A percentile compares a stretch with the other conserved stretches of the same genome.
Conservation (phyloP, 306 rosid species). For the Coriaria nepalensis region DNA sequence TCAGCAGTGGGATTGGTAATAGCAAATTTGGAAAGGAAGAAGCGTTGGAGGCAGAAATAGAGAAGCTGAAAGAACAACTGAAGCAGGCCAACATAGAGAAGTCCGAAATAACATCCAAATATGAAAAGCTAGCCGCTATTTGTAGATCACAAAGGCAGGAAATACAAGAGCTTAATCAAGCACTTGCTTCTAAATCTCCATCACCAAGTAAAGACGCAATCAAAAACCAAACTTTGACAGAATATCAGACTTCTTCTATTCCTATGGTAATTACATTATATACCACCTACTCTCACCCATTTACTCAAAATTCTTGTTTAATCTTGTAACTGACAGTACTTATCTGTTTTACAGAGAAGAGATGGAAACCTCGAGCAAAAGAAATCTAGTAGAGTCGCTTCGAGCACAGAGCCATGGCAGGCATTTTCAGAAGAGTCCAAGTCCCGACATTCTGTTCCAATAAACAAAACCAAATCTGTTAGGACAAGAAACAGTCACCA, state of each 20-base stretch:
- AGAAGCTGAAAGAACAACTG: constrained; percentile 65
- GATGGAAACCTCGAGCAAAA: constrained; percentile 24
- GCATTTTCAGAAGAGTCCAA: constrained; percentile 57
- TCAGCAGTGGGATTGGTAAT: constrained; percentile 30
- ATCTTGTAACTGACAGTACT: constrained; percentile 3
- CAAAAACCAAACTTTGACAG: constrained; percentile 32
- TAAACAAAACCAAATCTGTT: constrained; percentile 44
- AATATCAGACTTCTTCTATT: constrained; percentile 28
- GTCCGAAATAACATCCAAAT: constrained; percentile 79
- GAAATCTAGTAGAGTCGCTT: constrained; percentile 35
- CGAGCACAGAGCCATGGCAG: constrained; percentile 60
- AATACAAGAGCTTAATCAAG: constrained; percentile 85
- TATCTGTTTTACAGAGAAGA: no score
- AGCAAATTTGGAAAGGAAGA: constrained; percentile 45
- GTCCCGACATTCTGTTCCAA: constrained; percentile 26
- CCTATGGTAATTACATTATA: constrained; percentile 24
- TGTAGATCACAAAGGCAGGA: constrained; percentile 96
- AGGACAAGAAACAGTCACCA: constrained; percentile 51
- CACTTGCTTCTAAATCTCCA: constrained; percentile 53
- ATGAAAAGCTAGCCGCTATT: constrained; percentile 83
- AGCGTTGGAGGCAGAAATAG: constrained; percentile 67
- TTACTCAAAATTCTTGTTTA: background rate
- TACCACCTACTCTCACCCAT: background rate
- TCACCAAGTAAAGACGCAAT: constrained; percentile 46
- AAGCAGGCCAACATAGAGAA: constrained; percentile 56